Conservation (phyloP, 495 filamentous ascomycete species). For the Lasiosphaeria miniovina region DNA sequence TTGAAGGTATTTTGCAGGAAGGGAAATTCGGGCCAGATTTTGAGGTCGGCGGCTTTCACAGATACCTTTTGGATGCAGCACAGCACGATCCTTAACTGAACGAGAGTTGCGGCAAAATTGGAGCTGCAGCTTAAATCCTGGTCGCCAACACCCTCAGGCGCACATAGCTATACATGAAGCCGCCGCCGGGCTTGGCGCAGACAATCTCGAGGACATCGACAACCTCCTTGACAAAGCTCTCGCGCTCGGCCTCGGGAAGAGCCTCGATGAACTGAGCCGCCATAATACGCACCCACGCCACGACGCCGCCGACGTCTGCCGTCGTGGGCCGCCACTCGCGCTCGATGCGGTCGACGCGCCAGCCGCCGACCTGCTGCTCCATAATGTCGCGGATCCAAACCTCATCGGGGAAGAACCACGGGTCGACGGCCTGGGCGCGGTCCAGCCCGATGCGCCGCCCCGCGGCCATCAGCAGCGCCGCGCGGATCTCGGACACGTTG, state of each 20-base stretch:
- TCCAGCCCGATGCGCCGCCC: slow-evolving; percentile 51
- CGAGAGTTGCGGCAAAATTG: not conserved
- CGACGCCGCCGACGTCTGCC: slow-evolving; percentile 56
- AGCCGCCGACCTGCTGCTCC: slow-evolving; percentile 51
- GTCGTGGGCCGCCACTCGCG: slow-evolving; percentile 62
- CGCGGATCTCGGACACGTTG: slow-evolving; percentile 63
- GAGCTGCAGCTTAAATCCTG: slow-evolving; percentile 33
- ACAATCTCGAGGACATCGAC: slow-evolving; percentile 55
- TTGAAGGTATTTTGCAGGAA: no score
- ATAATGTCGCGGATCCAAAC: slow-evolving; percentile 51
- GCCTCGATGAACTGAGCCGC: slow-evolving; percentile 54
- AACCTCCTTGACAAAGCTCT: slow-evolving; percentile 54
- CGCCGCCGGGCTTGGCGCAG: slow-evolving; percentile 53
- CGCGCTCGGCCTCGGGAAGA: slow-evolving; percentile 45
- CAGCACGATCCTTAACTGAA: not conserved
- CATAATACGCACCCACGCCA: slow-evolving; percentile 70
- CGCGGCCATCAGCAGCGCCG: slow-evolving; percentile 53
- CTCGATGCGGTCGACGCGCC: slow-evolving; percentile 59
- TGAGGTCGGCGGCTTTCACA: no score
- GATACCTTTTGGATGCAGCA: no score
- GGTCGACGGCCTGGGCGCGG: slow-evolving; percentile 47
- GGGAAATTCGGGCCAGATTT: no score
- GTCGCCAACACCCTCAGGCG: slow-evolving; percentile 62
- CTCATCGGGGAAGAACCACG: slow-evolving; percentile 75
- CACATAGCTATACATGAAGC: slow-evolving; percentile 67